Base-by-base conservation (phyloP, 2,329 filamentous ascomycete genomes). In the Fusarium brevicatenulatum region DNA sequence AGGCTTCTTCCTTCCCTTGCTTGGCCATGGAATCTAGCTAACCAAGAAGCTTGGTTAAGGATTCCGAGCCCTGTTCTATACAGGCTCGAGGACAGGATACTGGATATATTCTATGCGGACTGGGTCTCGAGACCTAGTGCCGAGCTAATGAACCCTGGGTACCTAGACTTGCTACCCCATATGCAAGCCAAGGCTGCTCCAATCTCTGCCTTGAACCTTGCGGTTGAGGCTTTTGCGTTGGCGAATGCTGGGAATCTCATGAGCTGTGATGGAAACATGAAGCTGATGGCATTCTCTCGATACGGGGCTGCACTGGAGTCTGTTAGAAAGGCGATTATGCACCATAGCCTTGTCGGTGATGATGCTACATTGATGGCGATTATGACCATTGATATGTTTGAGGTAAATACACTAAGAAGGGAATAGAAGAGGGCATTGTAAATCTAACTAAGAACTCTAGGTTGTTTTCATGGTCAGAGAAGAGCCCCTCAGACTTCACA, bases 1-100 rank as follows among this genome's bases (percentile, higher is more conserved):
- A 46, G 12, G 25, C 25, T 25, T 25, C 6, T 9, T 18, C 18
- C 5, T 28, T 28, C 3, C 15, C 18, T 15, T 15, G 25, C 23
- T 7, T 21, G 15, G 9, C 2, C 11, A 28, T 15, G 18, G 18
- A 21, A 21, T 7, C 0, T 21, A 21, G 43, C 43, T 28, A 15
- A 28, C 12, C 1, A 0, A 7, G 28, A 5, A 28, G 43, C 25
- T 28, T 21, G 12, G 18, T 4, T 21, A 5, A 10, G 2, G 0
- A 28, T 46, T 5, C 25, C 43, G 4, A 46, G 18, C 4, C 43
- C 25, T 28, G 12, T 46, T 4, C 12, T 28, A 15, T 46, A 15
- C 9, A 21, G 18, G 43, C 12, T 46, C 0, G 43, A 46, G 43
- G 43, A 46, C 2, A 46, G 43, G 12, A 3, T 28, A 21, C 8